A percentile compares a stretch with the other conserved stretches of the same genome.
Conservation (phyloP, 345 rosid species). For the Rhizophora apiculata region DNA sequence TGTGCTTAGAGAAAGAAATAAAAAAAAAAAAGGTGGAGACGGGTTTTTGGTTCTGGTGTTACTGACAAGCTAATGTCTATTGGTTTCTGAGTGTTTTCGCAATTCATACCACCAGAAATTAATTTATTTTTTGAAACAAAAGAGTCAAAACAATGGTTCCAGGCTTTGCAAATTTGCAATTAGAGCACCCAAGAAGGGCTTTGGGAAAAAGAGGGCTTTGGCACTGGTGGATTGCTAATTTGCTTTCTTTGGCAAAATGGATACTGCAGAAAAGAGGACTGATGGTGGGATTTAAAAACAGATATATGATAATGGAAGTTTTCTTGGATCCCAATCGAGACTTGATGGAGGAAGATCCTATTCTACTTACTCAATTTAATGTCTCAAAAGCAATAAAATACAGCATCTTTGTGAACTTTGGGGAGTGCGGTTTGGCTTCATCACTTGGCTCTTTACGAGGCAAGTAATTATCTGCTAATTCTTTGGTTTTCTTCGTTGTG, state of each 20-base stretch:
- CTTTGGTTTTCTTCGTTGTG: neutral
- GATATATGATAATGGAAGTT: slow-evolving; percentile 71
- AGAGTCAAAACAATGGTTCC: too few species aligned
- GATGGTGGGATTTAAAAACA: slow-evolving; percentile 78
- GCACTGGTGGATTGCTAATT: neutral
- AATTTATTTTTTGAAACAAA: too few species aligned
- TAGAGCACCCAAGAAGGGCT: too few species aligned
- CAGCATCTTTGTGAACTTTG: slow-evolving; percentile 65
- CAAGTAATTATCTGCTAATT: neutral
- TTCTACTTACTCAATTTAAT: slow-evolving; percentile 62
- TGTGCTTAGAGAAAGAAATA: too few species aligned
- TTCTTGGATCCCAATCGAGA: slow-evolving; percentile 68
- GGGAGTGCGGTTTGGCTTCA: slow-evolving; percentile 73
- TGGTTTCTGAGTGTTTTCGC: too few species aligned
- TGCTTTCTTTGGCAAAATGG: neutral
- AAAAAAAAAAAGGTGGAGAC: too few species aligned
- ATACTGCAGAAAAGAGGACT: slow-evolving; percentile 6
- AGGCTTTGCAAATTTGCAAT: too few species aligned
- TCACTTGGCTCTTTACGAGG: slow-evolving; percentile 65
- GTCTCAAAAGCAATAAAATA: slow-evolving; percentile 57
- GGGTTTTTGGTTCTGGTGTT: too few species aligned
- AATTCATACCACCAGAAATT: too few species aligned
- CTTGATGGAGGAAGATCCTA: slow-evolving; percentile 46
- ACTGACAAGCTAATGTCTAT: too few species aligned
- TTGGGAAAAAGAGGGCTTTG: too few species aligned